These are phyloP conservation scores for Annulohypoxylon nitens DNA, from an alignment of 495 filamentous ascomycete genomes.

Conservation along the genomic window DNA sequence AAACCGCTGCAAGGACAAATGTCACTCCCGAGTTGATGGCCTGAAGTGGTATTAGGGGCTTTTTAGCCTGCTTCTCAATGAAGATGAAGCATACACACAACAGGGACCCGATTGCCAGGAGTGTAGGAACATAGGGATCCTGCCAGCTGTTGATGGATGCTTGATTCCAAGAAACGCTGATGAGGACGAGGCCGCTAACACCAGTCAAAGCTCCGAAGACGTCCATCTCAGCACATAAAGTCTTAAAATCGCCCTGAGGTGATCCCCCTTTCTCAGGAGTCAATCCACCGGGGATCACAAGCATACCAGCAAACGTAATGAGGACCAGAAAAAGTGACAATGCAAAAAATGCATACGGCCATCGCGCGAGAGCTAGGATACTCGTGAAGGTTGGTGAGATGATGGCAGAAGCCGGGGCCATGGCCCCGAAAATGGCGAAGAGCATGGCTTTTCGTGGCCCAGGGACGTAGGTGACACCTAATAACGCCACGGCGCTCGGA, in stretches of 20 bases:
- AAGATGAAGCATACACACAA: slow-evolving; percentile 64
- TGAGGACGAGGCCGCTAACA: slow-evolving; percentile 67
- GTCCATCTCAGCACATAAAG: slow-evolving; percentile 61
- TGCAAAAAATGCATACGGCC: slow-evolving; percentile 75
- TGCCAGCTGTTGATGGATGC: slow-evolving; percentile 70
- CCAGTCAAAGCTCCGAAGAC: slow-evolving; percentile 65
- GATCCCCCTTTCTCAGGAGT: slow-evolving; percentile 44
- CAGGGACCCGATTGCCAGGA: slow-evolving; percentile 67
- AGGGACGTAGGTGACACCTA: slow-evolving; percentile 69
- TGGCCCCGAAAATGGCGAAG: slow-evolving; percentile 74
- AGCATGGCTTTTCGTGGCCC: slow-evolving; percentile 72
- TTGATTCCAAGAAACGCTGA: slow-evolving; percentile 75
- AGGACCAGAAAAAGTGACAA: slow-evolving; percentile 64
- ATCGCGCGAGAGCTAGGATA: slow-evolving; percentile 70
- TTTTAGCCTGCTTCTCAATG: slow-evolving; percentile 61
- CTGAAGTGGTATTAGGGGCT: slow-evolving; percentile 69
- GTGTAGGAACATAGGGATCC: slow-evolving; percentile 64
- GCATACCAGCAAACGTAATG: slow-evolving; percentile 57
- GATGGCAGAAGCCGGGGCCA: slow-evolving; percentile 69
- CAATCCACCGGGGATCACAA: slow-evolving; percentile 68
- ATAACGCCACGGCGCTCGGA: slow-evolving; percentile 72
- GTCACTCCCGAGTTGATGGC: slow-evolving; percentile 65
- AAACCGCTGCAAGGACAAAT: slow-evolving; percentile 69
- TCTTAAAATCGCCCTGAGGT: slow-evolving; percentile 26
- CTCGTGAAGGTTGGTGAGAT: slow-evolving; percentile 66